Evolutionary conservation across 441 rosid species (phyloP), one percentile per base, ranked within the genome.

Genomic region (Mallotus japonicus): DNA sequence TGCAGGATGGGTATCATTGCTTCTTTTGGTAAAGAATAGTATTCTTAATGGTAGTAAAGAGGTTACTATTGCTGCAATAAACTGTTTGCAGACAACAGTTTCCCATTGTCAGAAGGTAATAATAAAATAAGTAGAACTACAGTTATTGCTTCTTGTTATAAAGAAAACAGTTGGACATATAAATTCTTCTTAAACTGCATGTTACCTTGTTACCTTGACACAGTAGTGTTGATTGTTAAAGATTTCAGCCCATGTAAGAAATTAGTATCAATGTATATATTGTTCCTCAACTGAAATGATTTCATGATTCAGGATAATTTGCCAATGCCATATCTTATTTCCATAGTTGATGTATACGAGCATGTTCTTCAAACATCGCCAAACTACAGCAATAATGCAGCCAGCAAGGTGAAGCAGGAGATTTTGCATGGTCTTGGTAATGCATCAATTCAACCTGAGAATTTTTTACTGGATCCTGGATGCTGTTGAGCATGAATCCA

Each of bases 1-100:
- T 73, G 78, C 88, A 95, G 98, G 97, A 77, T 93, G 99, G 99
- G 98, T 93, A 72, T 87, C 97, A 68, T 83, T 93, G 83, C 91
- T 93, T 77, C 83, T 81, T 80, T 81, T 92, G 76, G 90, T 88
- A 69, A 92, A 84, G 82, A 86, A 87, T 82, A 92, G 97, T 85
- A 86, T 85, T 76, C 83, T 90, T 75, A 90, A 85, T 82, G 96
- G 98, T 58, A 93, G 98, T 76, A 95, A 90, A 86, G 99, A 95
- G 81, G 97, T 96, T 78, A 83, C 98, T 72, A 86, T 96, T 79
- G 99, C 98, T 70, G 98, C 96, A 57, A 80, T 93, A 86, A 90
- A 82, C 76, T 92, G 99, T 83, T 79, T 96, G 58, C 98, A 92
- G 79, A 92, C 95, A 68, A 86, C 99, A 64, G 85, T 90, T 63